Conservation (phyloP, 2,329 filamentous ascomycete genomes). For the Elsinoe australis region DNA sequence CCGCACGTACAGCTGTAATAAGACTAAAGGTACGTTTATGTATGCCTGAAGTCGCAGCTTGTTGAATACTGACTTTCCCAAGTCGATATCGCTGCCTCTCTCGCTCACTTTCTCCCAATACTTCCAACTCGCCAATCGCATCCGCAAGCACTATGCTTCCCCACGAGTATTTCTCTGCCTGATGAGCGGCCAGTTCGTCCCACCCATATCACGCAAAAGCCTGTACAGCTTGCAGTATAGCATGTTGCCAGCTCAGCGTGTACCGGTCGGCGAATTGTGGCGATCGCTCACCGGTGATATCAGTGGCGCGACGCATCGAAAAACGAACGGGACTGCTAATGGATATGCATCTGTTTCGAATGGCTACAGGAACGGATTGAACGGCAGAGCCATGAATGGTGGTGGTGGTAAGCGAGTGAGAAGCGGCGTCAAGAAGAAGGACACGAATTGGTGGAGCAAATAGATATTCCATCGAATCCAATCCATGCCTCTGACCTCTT, state of each 20-base stretch:
- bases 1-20: conserved; percentile 68
- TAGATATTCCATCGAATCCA: conserved; percentile 11
- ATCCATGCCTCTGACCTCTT: too few relatives aligned
- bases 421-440: conserved; percentile 19
- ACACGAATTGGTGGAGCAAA: conserved; percentile 25
- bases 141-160: conserved; percentile 91
- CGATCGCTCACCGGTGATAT: conserved; percentile 23
- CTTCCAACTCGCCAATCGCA: conserved; percentile 84
- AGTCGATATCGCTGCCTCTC: conserved; percentile 84
- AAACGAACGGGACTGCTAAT: conserved; percentile 21
- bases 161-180: conserved; percentile 82
- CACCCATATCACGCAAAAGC: conserved; percentile 88
- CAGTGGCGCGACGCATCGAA: conserved; percentile 17
- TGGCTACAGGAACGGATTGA: conserved; percentile 11
- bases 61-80: conserved; percentile 14
- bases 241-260: conserved; percentile 80
- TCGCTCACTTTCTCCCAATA: conserved; percentile 97
- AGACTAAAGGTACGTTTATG: conserved; percentile 73
- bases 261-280: conserved; percentile 83
- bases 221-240: conserved; percentile 96
- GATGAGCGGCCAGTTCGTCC: conserved; percentile 83
- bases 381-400: conserved; percentile 11
- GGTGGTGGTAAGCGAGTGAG: conserved; percentile 19
- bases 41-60: too few relatives aligned
- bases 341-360: conserved; percentile 23